Evolutionary conservation across 306 rosid species (phyloP).

Genomic region (Erythrophleum fordii): DNA sequence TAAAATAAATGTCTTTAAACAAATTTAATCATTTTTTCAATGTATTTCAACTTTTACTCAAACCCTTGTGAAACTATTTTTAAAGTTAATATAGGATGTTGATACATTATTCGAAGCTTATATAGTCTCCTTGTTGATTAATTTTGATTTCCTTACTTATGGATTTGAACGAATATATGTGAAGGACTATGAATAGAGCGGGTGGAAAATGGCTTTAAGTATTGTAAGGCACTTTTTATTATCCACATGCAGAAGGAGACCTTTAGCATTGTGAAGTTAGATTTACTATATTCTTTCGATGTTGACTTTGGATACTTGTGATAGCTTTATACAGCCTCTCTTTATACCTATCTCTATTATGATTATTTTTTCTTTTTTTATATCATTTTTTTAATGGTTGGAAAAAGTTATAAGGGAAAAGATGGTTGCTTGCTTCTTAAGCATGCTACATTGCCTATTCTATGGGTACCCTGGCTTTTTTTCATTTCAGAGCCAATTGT

Average conservation of each 20-base stretch:
- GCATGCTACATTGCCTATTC: too few species aligned
- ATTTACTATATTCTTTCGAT: not conserved
- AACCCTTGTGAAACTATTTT: not conserved
- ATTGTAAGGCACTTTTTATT: slow-evolving; percentile 1
- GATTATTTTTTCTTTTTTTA: too few species aligned
- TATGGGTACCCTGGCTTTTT: too few species aligned
- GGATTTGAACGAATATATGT: not conserved
- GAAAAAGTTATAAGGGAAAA: too few species aligned
- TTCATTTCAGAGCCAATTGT: too few species aligned
- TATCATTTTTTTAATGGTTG: too few species aligned
- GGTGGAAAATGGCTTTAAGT: not conserved
- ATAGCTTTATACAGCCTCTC: slow-evolving; percentile 8
- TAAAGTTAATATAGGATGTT: not conserved
- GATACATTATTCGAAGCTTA: not conserved
- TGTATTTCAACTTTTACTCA: not conserved
- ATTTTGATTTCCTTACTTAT: slow-evolving; percentile 8
- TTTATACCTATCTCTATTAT: slow-evolving; percentile 10
- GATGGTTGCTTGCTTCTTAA: too few species aligned
- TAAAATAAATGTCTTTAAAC: not conserved
- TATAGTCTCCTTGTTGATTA: not conserved
- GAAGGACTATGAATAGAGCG: slow-evolving; percentile 5
- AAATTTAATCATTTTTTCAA: not conserved
- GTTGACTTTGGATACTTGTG: slow-evolving; percentile 5
- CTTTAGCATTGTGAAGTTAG: not conserved
- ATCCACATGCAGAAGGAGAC: not conserved